These are phyloP conservation scores for Colletotrichum sp. DNA, from an alignment of 2,329 filamentous ascomycete genomes.

Conservation along the genomic window DNA sequence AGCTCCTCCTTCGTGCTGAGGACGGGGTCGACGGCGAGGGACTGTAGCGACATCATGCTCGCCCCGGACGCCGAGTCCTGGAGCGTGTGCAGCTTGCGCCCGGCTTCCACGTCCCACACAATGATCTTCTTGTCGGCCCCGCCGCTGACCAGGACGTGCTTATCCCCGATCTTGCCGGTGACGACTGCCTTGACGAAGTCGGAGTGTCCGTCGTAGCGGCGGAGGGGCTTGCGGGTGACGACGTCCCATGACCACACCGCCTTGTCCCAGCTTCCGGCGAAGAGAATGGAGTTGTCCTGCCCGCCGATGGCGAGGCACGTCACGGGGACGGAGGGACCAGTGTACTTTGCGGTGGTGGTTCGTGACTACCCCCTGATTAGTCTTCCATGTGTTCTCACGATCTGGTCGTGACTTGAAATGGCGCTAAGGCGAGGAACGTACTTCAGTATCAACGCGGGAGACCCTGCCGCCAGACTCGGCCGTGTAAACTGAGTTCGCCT, in stretches of 20 bases:
- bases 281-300: slow-evolving; percentile 63
- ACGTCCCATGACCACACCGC: slow-evolving; percentile 85
- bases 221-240: slow-evolving; percentile 56
- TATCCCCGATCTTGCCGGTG: slow-evolving; percentile 63
- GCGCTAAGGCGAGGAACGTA: slow-evolving; percentile 38
- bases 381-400: background rate
- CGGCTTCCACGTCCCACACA: slow-evolving; percentile 79
- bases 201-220: slow-evolving; percentile 75
- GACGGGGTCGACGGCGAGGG: slow-evolving; percentile 76
- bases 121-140: slow-evolving; percentile 82
- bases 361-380: slow-evolving; percentile 1
- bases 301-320: slow-evolving; percentile 76
- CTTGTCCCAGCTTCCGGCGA: slow-evolving; percentile 95
- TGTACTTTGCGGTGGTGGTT: slow-evolving; percentile 49
- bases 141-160: slow-evolving; percentile 73
- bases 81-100: slow-evolving; percentile 74
- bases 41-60: slow-evolving; percentile 79
- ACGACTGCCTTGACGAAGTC: slow-evolving; percentile 91
- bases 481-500: slow-evolving; percentile 69
- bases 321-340: slow-evolving; percentile 79
- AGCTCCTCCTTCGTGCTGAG: slow-evolving; percentile 54
- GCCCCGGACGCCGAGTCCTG: slow-evolving; percentile 69
- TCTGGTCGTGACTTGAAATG: background rate
- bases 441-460: slow-evolving; percentile 76
- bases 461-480: slow-evolving; percentile 88